Evolutionary conservation across 1,139 yeast species (phyloP), one percentile per base, ranked within the genome.

Genomic region (Suhomyces bribrorum): DNA sequence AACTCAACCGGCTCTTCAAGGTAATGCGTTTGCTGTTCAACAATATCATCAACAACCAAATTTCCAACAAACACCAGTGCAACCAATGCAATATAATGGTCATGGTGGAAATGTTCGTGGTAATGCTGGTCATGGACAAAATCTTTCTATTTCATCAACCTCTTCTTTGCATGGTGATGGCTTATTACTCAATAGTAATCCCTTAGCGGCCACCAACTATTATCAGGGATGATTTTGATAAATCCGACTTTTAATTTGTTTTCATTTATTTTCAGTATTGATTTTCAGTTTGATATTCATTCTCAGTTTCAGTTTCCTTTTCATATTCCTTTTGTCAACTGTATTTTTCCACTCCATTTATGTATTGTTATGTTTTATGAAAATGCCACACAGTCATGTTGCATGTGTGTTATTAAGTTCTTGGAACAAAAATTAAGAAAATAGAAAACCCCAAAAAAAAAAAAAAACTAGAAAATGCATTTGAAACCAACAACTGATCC

Each of bases 291-390:
- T 20, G 9, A 20, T 20, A 7, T 7, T 20, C 24, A 20, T 20
- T 20, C 7, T 20, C 24, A 20, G 7, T 20, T 7, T 20, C 11
- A 20, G 7, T 20, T 20, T 5, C 23, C 3, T 30, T 29, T 29
- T 25, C 26, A 8, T 20, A 13, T 26, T 22, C 27, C 25, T 11
- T 11, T 29, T 15, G 5, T 20, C 23, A 20, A 5, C 23, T 32
- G 33, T 37, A 13, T 12, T 25, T 20, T 32, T 29, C 26, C 36
- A 20, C 14, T 27, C 29, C 14, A 23, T 38, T 34, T 38, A 38
- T 38, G 41, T 38, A 38, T 24, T 18, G 34, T 38, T 37, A 31
- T 38, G 37, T 38, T 31, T 26, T 7, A 23, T 18, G 32, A 20
- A 7, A 5, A 31, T 36, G 16, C 31, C 16, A n/a, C 26, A 30